Conservation (phyloP, 1,284 basidiomycete species). For the Marasmius tenuissimus region DNA sequence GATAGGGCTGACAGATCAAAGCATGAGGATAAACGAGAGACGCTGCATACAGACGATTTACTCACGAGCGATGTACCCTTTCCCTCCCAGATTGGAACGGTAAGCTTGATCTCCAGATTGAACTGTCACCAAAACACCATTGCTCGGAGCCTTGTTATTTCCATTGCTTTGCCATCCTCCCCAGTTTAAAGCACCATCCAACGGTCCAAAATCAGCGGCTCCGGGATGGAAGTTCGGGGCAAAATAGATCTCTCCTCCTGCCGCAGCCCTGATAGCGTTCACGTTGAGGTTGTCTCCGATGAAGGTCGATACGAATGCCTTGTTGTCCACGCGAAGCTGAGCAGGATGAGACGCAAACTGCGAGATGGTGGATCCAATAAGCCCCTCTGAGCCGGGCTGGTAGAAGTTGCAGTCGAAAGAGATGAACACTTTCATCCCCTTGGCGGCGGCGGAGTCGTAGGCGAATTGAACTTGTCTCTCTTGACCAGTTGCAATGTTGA, state of each 20-base stretch:
- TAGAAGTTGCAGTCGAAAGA: conserved; percentile 31
- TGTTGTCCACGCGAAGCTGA: neutral
- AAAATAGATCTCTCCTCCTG: neutral
- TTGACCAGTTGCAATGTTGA: conserved; percentile 21
- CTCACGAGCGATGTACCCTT: conserved; percentile 1
- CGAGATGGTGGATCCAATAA: conserved; percentile 7
- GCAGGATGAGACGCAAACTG: neutral
- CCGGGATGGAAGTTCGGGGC: neutral
- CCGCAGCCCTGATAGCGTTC: neutral
- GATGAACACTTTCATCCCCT: conserved; percentile 32
- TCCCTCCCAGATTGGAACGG: neutral
- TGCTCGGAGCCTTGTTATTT: neutral
- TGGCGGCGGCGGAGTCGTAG: conserved; percentile 27
- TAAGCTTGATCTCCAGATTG: neutral
- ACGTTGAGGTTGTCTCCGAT: neutral
- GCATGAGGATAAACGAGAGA: conserved; percentile 6
- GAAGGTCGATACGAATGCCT: neutral
- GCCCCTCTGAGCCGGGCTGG: conserved; percentile 14
- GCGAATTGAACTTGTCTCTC: conserved; percentile 28
- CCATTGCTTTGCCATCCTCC: neutral
- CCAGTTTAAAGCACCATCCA: conserved; percentile 2
- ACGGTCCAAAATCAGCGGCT: neutral
- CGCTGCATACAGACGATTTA: neutral
- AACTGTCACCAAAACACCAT: neutral
- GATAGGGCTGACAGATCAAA: conserved; percentile 11